A percentile compares a stretch with the other conserved stretches of the same genome.
phyloP scores from a whole-genome alignment of 2,329 filamentous ascomycete species.

The Colletotrichum tropicale region DNA sequence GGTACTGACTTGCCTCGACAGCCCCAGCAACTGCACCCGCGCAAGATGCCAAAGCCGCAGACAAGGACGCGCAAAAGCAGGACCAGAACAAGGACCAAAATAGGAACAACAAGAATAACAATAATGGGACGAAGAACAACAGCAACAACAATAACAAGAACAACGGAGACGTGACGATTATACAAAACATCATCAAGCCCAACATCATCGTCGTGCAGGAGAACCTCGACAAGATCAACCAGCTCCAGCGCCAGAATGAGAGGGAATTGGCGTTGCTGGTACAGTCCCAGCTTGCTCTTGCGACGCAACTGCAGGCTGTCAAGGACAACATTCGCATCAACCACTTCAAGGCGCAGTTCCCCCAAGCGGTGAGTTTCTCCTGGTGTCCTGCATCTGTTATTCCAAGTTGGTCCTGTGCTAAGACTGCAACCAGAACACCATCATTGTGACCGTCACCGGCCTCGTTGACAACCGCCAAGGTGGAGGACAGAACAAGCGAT shows the following conservation, averaged over 20 bases:
- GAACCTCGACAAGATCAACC: conserved; percentile 37
- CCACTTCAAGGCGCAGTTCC: conserved; percentile 39
- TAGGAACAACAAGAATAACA: background rate
- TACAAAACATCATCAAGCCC: conserved; percentile 26
- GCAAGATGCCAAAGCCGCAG: background rate
- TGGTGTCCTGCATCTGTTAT: background rate
- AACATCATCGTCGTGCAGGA: conserved; percentile 38
- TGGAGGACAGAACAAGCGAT: conserved; percentile 33
- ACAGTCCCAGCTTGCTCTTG: conserved; percentile 38
- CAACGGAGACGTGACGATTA: conserved; percentile 25
- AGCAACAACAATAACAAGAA: background rate
- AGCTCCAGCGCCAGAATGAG: conserved; percentile 38
- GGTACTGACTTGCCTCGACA: background rate
- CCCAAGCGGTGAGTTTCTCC: conserved; percentile 34
- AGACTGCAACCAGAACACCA: conserved; percentile 32
- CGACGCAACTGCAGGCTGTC: conserved; percentile 40
- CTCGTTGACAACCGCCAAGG: conserved; percentile 38
- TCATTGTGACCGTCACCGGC: conserved; percentile 41
- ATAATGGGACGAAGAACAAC: background rate
- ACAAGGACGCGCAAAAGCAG: background rate
- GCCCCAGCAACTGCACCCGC: conserved; percentile 11
- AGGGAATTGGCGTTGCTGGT: conserved; percentile 40
- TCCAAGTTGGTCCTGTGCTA: background rate
- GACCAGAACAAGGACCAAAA: background rate
- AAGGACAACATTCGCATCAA: conserved; percentile 48